A percentile compares a stretch with the other conserved stretches of the same genome.
Evolutionary conservation across 2,329 filamentous ascomycete species (phyloP).

Genomic region (Apiospora saccharicola): DNA sequence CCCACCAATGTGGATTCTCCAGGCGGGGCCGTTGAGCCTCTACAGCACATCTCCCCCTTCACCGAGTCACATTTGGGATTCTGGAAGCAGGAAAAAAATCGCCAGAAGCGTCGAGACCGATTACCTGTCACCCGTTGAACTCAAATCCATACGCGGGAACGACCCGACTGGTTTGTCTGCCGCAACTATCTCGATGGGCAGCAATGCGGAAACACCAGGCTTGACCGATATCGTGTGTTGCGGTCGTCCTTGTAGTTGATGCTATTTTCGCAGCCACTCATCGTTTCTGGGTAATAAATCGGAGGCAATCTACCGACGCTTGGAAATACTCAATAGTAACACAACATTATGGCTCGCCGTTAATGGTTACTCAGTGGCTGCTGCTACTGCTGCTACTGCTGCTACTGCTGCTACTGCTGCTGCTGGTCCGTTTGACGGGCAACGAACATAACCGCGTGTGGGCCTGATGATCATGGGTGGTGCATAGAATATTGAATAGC

Average conservation of each 20-base stretch:
- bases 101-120: slow-evolving; percentile 7
- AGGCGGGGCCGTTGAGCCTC: slow-evolving; percentile 16
- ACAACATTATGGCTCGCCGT: neutral
- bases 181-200: slow-evolving; percentile 1
- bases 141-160: neutral
- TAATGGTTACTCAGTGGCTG: neutral
- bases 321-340: neutral
- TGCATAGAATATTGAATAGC: neutral
- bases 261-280: neutral
- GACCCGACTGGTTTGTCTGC: neutral
- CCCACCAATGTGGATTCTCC: slow-evolving; percentile 9
- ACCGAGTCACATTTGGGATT: slow-evolving; percentile 16
- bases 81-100: neutral
- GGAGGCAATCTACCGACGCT: neutral
- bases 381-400: no score
- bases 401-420: no score
- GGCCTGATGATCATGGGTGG: neutral
- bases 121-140: neutral
- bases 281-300: neutral
- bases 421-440: neutral
- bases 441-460: slow-evolving; percentile 1
- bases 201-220: neutral
- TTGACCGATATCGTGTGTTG: neutral
- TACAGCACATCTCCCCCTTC: neutral
- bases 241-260: neutral